These are phyloP conservation scores for Cryptococcus sp. DNA, from an alignment of 1,284 basidiomycete genomes.

Conservation along the genomic window DNA sequence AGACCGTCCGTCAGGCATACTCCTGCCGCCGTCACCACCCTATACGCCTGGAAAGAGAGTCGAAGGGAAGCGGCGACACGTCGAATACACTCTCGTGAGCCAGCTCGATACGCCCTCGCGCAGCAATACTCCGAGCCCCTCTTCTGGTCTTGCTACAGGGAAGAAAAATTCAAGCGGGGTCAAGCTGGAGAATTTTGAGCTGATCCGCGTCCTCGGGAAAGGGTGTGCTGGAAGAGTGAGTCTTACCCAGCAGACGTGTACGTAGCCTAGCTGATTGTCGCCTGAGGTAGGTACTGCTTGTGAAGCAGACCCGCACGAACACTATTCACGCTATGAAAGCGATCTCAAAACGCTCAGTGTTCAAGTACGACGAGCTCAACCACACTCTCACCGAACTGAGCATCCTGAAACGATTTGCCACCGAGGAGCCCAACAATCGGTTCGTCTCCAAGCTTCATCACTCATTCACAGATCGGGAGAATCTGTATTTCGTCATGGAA, in stretches of 20 bases:
- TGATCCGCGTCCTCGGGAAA: conserved; percentile 92
- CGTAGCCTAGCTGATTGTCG: neutral
- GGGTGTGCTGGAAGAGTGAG: conserved; percentile 86
- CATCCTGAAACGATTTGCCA: conserved; percentile 80
- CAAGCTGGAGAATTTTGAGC: conserved; percentile 86
- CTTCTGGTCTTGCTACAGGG: neutral
- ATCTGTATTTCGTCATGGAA: conserved; percentile 71
- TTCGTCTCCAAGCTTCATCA: conserved; percentile 94
- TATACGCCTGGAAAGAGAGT: neutral
- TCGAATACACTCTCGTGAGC: conserved; percentile 1
- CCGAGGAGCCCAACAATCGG: conserved; percentile 70
- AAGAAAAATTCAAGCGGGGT: conserved; percentile 48
- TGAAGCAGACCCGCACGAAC: conserved; percentile 69
- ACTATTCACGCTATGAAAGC: conserved; percentile 90
- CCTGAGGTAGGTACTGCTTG: conserved; percentile 67
- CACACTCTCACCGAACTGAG: conserved; percentile 95
- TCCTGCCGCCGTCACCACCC: conserved; percentile 10
- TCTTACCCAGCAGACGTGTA: conserved; percentile 5
- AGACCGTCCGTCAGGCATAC: neutral
- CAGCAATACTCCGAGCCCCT: conserved; percentile 3
- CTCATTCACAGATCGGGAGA: conserved; percentile 94
- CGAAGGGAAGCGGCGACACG: neutral
- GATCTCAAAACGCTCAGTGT: conserved; percentile 92
- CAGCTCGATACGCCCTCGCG: conserved; percentile 5
- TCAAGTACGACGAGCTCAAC: conserved; percentile 90